phyloP scores from a whole-genome alignment of 805 yeast genomes.

The Metschnikowia kunwiensis region DNA sequence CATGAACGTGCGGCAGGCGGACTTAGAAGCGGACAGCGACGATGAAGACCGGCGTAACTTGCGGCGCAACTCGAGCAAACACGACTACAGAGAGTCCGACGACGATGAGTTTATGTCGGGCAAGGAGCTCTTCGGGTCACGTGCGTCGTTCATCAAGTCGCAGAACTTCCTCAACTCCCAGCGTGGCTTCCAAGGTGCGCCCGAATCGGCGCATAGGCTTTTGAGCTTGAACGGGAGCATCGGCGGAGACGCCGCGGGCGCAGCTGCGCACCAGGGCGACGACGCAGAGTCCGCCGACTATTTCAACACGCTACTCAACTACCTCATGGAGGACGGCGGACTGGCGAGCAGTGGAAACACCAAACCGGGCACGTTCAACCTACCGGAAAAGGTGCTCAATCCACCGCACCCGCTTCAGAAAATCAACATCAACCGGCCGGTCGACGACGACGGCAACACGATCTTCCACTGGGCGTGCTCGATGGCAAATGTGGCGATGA shows the following conservation, averaged over 20 bases:
- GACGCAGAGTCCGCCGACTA: constrained; percentile 28
- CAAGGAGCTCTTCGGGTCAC: constrained; percentile 40
- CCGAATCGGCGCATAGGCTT: constrained; percentile 16
- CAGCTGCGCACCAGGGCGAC: constrained; percentile 4
- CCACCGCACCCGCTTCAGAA: constrained; percentile 56
- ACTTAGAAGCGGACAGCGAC: constrained; percentile 35
- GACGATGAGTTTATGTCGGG: constrained; percentile 38
- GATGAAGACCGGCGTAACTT: constrained; percentile 26
- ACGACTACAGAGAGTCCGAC: constrained; percentile 12
- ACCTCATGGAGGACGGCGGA: constrained; percentile 47
- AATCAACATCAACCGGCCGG: constrained; percentile 75
- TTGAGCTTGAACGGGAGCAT: constrained; percentile 29
- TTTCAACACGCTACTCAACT: constrained; percentile 45
- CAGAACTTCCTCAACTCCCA: constrained; percentile 1
- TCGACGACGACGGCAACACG: constrained; percentile 91
- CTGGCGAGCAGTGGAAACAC: constrained; percentile 2
- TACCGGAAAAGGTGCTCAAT: constrained; percentile 41
- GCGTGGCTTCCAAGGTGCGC: constrained; percentile 2
- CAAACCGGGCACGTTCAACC: constrained; percentile 9
- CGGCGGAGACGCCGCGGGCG: constrained; percentile 29
- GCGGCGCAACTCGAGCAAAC: constrained; percentile 11
- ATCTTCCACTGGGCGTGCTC: constrained; percentile 97
- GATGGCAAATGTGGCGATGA: constrained; percentile 71
- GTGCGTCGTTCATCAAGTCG: constrained; percentile 22
- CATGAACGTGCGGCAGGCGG: constrained; percentile 35